Conservation (phyloP, 495 filamentous ascomycete genomes). For the Penicillium robsamsonii region DNA sequence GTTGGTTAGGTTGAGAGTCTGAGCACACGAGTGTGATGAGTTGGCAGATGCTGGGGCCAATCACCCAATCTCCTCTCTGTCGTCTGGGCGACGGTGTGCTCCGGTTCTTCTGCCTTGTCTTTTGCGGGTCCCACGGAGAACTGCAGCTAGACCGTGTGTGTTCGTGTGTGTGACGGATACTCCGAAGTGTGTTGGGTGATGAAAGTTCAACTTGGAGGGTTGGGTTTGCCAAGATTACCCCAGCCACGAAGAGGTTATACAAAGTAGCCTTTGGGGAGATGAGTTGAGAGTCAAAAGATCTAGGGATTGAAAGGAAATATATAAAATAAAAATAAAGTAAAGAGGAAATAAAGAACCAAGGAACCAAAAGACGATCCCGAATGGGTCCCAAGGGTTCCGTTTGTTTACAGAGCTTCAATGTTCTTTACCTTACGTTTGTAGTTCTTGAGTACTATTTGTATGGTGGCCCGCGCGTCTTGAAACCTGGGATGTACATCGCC, state of each 20-base stretch:
- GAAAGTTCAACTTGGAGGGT: neutral
- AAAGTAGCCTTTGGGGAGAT: neutral
- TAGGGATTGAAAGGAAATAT: too few species aligned
- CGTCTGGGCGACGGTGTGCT: conserved; percentile 24
- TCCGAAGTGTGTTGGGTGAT: neutral
- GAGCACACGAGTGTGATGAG: conserved; percentile 30
- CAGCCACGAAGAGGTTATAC: conserved; percentile 1
- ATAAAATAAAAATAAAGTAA: neutral
- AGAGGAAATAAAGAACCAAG: conserved; percentile 7
- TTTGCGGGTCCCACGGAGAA: conserved; percentile 17
- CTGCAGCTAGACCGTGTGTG: conserved; percentile 16
- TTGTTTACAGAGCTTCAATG: conserved; percentile 9
- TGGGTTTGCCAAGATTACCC: neutral
- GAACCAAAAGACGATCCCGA: conserved; percentile 19
- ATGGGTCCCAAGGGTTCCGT: conserved; percentile 20
- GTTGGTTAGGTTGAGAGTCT: neutral
- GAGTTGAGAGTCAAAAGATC: neutral
- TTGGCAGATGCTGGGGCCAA: conserved; percentile 32
- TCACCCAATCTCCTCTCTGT: conserved; percentile 19
- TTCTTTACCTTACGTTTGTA: neutral
- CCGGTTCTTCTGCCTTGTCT: conserved; percentile 13
- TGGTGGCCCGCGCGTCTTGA: neutral
- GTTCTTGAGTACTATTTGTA: conserved; percentile 12
- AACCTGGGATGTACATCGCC: conserved; percentile 11
- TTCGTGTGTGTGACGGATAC: conserved; percentile 18